Base-by-base conservation (phyloP, 2,329 filamentous ascomycete species). In the Byssochlamys sp. region DNA sequence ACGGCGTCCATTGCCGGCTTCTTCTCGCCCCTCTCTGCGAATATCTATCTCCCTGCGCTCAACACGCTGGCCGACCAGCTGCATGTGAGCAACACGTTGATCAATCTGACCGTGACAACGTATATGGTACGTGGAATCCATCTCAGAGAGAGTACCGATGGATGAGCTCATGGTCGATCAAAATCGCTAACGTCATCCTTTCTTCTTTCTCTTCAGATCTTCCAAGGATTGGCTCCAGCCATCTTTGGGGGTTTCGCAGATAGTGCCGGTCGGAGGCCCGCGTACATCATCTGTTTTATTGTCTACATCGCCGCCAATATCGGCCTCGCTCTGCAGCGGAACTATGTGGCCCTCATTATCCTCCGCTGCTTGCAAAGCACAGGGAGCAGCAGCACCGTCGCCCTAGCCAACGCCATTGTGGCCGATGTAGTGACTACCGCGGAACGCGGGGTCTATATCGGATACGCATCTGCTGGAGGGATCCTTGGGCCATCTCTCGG, bases 401-500 rank as follows among this genome's bases (percentile, higher is more conserved):
- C 73, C 1, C 57, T 77, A 11, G 69, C 64, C 6, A 69, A 65
- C 52, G 74, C 67, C 0, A 67, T 74, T 12, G 67, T 75, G 11
- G 69, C 69, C 9, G 74, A 76, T 58, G 62, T 74, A 54, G 64
- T 66, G 10, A 74, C 72, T 6, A 62, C 65, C 52, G 66, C 66
- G 1, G 72, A 76, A 55, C 64, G 74, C 51, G 74, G 74, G 4
- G 64, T 62, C 3, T 74, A 69, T 57, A 74, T 78, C 63, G 75
- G 73, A 11, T 59, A 62, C 49, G 59, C 62, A 10, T 57, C 60
- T 25, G 56, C 62, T 1, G 63, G 62, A 3, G 27, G 33, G 4
- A 58, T 67, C 24, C 64, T 78, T 39, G 76, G 73, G 3, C 88
- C 88, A 0, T 72, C 90, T 5, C 69, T 90, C 2, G 82, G 85